Evolutionary conservation across 257 asterid species (phyloP).

Genomic region (Forsythia suspensa): DNA sequence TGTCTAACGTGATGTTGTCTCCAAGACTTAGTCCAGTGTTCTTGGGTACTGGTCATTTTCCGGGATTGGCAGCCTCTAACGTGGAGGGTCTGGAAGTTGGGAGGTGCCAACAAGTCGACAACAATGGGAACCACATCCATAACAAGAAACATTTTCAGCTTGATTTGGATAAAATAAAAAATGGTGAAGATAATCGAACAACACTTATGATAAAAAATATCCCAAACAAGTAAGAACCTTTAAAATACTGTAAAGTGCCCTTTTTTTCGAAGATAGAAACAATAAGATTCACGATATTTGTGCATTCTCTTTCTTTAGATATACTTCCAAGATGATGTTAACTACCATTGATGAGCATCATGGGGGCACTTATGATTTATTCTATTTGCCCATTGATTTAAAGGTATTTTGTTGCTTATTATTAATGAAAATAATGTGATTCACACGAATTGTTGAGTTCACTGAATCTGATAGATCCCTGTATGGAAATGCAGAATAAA

Average conservation of each 20-base stretch:
- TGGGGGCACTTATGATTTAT: slow-evolving; percentile 39
- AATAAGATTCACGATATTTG: not conserved
- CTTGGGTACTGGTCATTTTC: slow-evolving; percentile 30
- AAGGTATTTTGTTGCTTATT: slow-evolving; percentile 40
- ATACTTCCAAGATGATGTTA: slow-evolving; percentile 78
- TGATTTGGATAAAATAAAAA: slow-evolving; percentile 59
- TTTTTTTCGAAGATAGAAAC: too few species aligned
- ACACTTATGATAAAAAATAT: slow-evolving; percentile 69
- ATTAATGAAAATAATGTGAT: not conserved
- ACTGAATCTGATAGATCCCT: slow-evolving; percentile 8
- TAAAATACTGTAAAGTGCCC: too few species aligned
- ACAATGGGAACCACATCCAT: slow-evolving; percentile 42
- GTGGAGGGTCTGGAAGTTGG: slow-evolving; percentile 42
- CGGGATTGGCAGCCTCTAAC: slow-evolving; percentile 27
- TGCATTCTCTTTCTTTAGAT: slow-evolving; percentile 39
- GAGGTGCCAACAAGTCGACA: slow-evolving; percentile 34
- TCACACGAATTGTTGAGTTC: not conserved
- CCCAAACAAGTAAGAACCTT: slow-evolving; percentile 54
- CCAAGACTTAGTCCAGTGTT: slow-evolving; percentile 38
- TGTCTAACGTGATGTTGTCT: slow-evolving; percentile 40
- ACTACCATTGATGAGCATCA: slow-evolving; percentile 63
- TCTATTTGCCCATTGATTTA: slow-evolving; percentile 80
- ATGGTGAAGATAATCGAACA: slow-evolving; percentile 58
- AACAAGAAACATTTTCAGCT: slow-evolving; percentile 54
- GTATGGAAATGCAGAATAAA: slow-evolving; percentile 55